Conservation (phyloP, 768 basidiomycete genomes). For the Russula abietina region DNA sequence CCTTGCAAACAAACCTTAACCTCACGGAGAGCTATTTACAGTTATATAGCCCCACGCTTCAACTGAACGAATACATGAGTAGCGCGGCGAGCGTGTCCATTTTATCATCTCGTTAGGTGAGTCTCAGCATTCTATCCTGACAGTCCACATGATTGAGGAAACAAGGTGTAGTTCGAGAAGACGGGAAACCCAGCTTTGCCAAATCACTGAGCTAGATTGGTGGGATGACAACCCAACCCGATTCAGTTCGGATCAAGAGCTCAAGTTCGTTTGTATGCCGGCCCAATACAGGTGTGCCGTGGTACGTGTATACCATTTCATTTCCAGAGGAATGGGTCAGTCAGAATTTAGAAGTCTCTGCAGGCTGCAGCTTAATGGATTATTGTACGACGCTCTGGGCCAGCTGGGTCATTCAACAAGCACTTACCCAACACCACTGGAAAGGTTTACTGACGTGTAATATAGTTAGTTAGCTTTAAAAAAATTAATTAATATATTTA, state of each 20-base stretch:
- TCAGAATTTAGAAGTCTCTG: neutral
- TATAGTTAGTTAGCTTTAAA: no score
- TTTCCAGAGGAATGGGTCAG: neutral
- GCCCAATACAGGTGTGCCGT: constrained; percentile 41
- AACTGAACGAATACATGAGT: constrained; percentile 26
- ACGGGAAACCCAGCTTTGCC: constrained; percentile 32
- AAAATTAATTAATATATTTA: no score
- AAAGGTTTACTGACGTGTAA: no score
- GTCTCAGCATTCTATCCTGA: neutral
- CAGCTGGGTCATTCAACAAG: constrained; percentile 37
- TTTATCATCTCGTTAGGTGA: constrained; percentile 39
- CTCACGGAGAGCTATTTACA: constrained; percentile 13
- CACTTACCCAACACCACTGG: constrained; percentile 15
- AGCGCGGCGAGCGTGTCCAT: constrained; percentile 25
- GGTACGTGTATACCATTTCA: constrained; percentile 28
- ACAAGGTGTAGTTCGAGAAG: constrained; percentile 30
- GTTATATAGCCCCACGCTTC: constrained; percentile 36
- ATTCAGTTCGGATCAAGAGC: constrained; percentile 18
- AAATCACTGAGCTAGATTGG: constrained; percentile 39
- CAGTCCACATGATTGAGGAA: constrained; percentile 19
- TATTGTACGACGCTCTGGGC: constrained; percentile 36
- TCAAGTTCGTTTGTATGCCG: constrained; percentile 37
- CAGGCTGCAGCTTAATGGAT: constrained; percentile 35
- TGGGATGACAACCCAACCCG: constrained; percentile 30
- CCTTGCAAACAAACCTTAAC: neutral